phyloP scores from a whole-genome alignment of 164 flowering plant species.

The Santalum album region DNA sequence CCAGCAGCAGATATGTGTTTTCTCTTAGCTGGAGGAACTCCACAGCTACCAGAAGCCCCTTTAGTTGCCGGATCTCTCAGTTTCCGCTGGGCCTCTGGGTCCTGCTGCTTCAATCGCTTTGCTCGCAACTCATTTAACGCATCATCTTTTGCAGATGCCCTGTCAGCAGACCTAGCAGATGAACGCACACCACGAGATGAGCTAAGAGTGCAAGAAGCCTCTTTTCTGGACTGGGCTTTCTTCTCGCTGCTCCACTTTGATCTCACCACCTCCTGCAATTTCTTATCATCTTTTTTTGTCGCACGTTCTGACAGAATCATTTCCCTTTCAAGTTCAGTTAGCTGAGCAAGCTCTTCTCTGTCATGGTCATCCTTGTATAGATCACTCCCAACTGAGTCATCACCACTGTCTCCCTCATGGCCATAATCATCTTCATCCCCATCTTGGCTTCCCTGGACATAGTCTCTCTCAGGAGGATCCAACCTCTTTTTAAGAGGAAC shows the following conservation, averaged over 20 bases:
- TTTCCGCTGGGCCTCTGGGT: slow-evolving; percentile 48
- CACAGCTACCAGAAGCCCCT: slow-evolving; percentile 33
- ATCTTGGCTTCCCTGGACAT: slow-evolving; percentile 44
- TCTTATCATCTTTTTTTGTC: slow-evolving; percentile 49
- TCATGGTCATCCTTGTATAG: slow-evolving; percentile 83
- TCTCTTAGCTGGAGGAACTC: slow-evolving; percentile 42
- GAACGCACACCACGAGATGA: slow-evolving; percentile 53
- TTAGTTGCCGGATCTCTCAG: slow-evolving; percentile 43
- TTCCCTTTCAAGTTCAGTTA: slow-evolving; percentile 84
- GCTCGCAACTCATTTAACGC: slow-evolving; percentile 84
- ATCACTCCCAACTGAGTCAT: slow-evolving; percentile 81
- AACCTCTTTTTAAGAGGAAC: slow-evolving; percentile 87
- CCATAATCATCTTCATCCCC: slow-evolving; percentile 49
- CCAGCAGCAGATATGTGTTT: slow-evolving; percentile 30
- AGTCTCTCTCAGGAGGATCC: slow-evolving; percentile 66
- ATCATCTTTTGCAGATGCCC: slow-evolving; percentile 66
- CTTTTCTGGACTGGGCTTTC: slow-evolving; percentile 33
- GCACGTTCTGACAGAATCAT: slow-evolving; percentile 72
- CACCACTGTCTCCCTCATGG: slow-evolving; percentile 50
- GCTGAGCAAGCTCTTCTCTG: slow-evolving; percentile 49
- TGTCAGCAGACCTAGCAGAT: slow-evolving; percentile 59
- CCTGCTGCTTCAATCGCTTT: slow-evolving; percentile 68
- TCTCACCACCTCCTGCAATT: slow-evolving; percentile 46
- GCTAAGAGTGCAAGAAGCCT: slow-evolving; percentile 34
- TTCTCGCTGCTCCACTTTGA: slow-evolving; percentile 48